These are phyloP conservation scores for Jacaranda copaia DNA, from an alignment of 257 asterid species.

Conservation along the genomic window DNA sequence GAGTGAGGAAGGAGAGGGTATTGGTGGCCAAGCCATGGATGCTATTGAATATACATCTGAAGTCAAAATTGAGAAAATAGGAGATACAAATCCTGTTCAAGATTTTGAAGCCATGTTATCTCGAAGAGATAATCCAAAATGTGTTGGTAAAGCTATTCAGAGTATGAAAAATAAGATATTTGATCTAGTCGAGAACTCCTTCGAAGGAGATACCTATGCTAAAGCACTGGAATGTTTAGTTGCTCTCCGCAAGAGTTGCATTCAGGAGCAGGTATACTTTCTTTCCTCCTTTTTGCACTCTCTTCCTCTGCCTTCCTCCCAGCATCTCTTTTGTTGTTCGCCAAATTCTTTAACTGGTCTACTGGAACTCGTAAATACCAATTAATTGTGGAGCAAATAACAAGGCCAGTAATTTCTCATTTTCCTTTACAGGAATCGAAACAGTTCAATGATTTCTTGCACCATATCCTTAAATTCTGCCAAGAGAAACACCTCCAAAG, in stretches of 20 bases:
- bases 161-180: constrained; percentile 71
- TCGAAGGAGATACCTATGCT: constrained; percentile 61
- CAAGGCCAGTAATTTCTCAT: constrained; percentile 1
- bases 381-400: not conserved
- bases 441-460: constrained; percentile 80
- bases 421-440: constrained; percentile 70
- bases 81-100: constrained; percentile 72
- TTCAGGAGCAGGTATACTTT: constrained; percentile 74
- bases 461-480: constrained; percentile 61
- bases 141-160: constrained; percentile 80
- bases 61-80: constrained; percentile 67
- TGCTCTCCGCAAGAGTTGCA: constrained; percentile 90
- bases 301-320: not conserved
- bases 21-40: constrained; percentile 59
- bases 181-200: constrained; percentile 71
- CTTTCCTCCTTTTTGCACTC: not conserved
- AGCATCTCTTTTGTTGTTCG: not conserved
- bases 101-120: constrained; percentile 92
- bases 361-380: not conserved
- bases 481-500: constrained; percentile 56
- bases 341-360: not conserved
- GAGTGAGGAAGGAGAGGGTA: constrained; percentile 60
- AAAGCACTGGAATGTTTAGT: constrained; percentile 73
- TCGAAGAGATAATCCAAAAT: constrained; percentile 82
- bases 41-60: constrained; percentile 56